Conservation (phyloP, 352 stramenopile genomes). For the Globisporangium acanthophoron region DNA sequence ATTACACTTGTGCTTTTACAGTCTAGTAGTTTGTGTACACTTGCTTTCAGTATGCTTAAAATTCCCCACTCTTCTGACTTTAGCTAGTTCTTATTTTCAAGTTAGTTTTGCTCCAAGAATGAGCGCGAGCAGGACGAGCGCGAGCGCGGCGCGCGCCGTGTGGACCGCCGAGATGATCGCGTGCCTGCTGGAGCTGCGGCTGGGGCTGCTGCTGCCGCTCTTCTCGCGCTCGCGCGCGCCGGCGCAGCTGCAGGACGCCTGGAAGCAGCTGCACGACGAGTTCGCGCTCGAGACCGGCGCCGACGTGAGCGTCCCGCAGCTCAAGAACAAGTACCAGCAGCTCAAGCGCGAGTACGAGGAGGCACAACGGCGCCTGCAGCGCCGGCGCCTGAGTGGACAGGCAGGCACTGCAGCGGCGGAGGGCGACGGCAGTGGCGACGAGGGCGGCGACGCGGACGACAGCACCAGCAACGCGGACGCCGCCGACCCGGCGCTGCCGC, state of each 20-base stretch:
- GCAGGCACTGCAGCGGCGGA: not conserved
- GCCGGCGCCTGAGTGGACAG: not conserved
- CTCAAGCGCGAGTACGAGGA: slow-evolving; percentile 14
- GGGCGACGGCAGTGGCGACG: not conserved
- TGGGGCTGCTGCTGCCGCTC: slow-evolving; percentile 4
- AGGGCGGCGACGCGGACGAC: not conserved
- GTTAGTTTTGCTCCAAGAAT: no score
- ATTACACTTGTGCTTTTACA: not conserved
- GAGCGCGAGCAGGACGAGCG: not conserved
- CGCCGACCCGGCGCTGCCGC: not conserved
- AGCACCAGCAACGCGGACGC: not conserved
- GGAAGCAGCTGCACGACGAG: slow-evolving; percentile 9
- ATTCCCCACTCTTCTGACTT: no score
- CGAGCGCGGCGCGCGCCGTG: not conserved
- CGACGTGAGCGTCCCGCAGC: slow-evolving; percentile 5
- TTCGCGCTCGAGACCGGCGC: slow-evolving; percentile 7
- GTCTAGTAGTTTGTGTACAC: no score
- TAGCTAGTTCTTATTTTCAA: no score
- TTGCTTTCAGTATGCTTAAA: no score
- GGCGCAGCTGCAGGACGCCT: slow-evolving; percentile 9
- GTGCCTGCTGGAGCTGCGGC: slow-evolving; percentile 9
- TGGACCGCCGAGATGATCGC: slow-evolving; percentile 8
- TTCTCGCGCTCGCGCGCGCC: slow-evolving; percentile 7
- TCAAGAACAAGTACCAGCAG: slow-evolving; percentile 17
- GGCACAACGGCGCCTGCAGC: not conserved